Conservation (phyloP, 371 early-diverging fungal genomes). For the Syncephalastrum monosporum region DNA sequence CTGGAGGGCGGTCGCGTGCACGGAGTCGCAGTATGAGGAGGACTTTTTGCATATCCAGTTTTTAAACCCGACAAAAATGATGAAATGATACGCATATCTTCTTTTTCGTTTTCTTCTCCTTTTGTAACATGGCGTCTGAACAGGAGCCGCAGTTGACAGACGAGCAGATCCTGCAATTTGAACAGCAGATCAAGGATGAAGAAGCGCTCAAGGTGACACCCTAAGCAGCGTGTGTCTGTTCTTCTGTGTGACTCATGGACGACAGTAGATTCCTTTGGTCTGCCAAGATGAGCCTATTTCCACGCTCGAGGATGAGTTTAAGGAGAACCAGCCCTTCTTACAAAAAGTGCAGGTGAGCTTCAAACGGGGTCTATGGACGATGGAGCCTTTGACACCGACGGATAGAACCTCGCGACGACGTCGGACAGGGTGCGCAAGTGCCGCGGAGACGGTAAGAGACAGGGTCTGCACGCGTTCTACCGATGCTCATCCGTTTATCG, state of each 20-base stretch:
- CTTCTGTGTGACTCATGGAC: slow-evolving; percentile 1
- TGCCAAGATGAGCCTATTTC: slow-evolving; percentile 48
- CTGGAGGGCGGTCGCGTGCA: too few species aligned
- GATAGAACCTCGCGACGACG: slow-evolving; percentile 51
- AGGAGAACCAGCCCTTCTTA: slow-evolving; percentile 52
- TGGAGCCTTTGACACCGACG: background rate
- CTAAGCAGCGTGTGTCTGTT: background rate
- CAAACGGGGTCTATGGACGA: background rate
- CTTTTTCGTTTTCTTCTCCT: background rate
- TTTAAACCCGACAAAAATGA: too few species aligned
- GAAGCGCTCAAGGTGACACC: slow-evolving; percentile 50
- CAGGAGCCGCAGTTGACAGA: slow-evolving; percentile 48
- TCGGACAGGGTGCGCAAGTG: slow-evolving; percentile 60
- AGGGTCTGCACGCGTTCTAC: background rate
- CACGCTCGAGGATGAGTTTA: slow-evolving; percentile 56
- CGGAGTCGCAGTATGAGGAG: too few species aligned
- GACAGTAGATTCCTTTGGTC: slow-evolving; percentile 52
- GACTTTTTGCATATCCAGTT: too few species aligned
- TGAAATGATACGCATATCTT: too few species aligned
- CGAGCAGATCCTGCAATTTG: slow-evolving; percentile 63
- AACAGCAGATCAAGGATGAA: slow-evolving; percentile 64
- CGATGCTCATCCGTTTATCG: background rate
- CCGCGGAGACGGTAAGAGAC: slow-evolving; percentile 65
- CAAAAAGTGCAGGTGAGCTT: slow-evolving; percentile 53
- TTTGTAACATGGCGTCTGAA: background rate